Evolutionary conservation across 2,329 filamentous ascomycete species (phyloP).

Genomic region (Aureobasidium sp.): DNA sequence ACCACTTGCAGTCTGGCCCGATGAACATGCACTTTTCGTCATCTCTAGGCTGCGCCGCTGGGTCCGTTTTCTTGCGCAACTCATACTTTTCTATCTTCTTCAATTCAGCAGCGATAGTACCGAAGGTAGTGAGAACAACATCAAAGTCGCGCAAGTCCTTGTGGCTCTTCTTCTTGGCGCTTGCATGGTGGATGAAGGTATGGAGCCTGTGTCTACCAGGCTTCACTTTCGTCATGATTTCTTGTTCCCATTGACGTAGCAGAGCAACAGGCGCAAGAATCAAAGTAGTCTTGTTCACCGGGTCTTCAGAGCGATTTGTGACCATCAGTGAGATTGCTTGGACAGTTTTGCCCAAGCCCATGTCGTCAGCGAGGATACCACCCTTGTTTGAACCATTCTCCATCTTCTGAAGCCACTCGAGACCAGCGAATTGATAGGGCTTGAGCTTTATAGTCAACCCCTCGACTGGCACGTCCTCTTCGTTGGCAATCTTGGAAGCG

Average conservation of each 20-base stretch:
- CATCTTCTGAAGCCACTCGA: slow-evolving; percentile 69
- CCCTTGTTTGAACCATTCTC: slow-evolving; percentile 66
- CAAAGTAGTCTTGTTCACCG: slow-evolving; percentile 63
- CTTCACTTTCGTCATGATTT: slow-evolving; percentile 66
- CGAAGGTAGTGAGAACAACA: slow-evolving; percentile 73
- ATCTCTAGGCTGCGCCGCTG: slow-evolving; percentile 28
- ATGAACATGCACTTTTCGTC: slow-evolving; percentile 28
- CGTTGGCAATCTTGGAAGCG: slow-evolving; percentile 62
- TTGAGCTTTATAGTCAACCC: slow-evolving; percentile 64
- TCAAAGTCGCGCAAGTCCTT: slow-evolving; percentile 58
- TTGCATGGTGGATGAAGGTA: slow-evolving; percentile 62
- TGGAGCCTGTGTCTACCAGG: slow-evolving; percentile 48
- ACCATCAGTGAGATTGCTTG: slow-evolving; percentile 74
- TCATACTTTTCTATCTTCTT: slow-evolving; percentile 53
- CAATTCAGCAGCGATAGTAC: slow-evolving; percentile 59
- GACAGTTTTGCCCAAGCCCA: slow-evolving; percentile 80
- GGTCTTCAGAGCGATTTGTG: slow-evolving; percentile 53
- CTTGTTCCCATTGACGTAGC: slow-evolving; percentile 76
- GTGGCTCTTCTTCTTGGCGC: slow-evolving; percentile 51
- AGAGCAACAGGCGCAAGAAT: slow-evolving; percentile 76
- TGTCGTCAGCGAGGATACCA: slow-evolving; percentile 71
- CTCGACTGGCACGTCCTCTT: slow-evolving; percentile 47
- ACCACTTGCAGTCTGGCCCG: slow-evolving; percentile 55
- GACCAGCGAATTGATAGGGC: slow-evolving; percentile 71
- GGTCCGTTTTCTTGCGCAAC: slow-evolving; percentile 42